Base-by-base conservation (phyloP, 768 basidiomycete species). In the Psilocybe sp. region DNA sequence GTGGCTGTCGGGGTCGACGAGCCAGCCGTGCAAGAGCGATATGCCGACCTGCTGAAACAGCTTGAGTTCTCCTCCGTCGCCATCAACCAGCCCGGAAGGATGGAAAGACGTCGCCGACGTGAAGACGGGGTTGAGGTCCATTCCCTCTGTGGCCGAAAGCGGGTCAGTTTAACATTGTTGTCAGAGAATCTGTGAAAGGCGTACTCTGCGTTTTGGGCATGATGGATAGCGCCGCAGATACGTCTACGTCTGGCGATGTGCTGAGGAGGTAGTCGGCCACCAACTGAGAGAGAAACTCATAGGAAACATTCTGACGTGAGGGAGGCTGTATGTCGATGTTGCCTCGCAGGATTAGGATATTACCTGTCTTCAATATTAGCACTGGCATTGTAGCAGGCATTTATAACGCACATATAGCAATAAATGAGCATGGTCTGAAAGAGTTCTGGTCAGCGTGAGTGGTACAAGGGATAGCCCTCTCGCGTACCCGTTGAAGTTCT, bases 41-140 rank as follows among this genome's bases (percentile, higher is more conserved):
- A 96, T 89, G 8, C 84, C 84, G 0, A 84, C 88, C 39, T 89
- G 84, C n/a, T 84, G 72, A 60, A 97, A 97, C 7, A 97, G 79
- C 51, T 87, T 81, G 39, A 97, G 79, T 61, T 91, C 94, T 1
- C 89, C 92, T 0, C 81, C 81, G 23, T 52, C 59, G 11, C 76
- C 75, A 3, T 49, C 44, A 1, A 41, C 39, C 19, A 49, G 16
- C 5, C 78, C 80, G 8, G 73, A 71, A 1, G 90, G 87, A 11
- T 80, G 74, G 63, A 95, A 94, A 0, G 81, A 77, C 2, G 78
- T 79, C 6, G 84, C 62, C 0, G 78, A 78, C 0, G 84, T 87
- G 64, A 97, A 97, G 0, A 83, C 66, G 1, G 93, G 91, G 58
- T 97, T 93, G 40, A 97, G 73, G 61, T 94, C 88, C 76, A 97